Evolutionary conservation across 2,329 filamentous ascomycete genomes (phyloP).

Genomic region (Sarocladium brachiariae): DNA sequence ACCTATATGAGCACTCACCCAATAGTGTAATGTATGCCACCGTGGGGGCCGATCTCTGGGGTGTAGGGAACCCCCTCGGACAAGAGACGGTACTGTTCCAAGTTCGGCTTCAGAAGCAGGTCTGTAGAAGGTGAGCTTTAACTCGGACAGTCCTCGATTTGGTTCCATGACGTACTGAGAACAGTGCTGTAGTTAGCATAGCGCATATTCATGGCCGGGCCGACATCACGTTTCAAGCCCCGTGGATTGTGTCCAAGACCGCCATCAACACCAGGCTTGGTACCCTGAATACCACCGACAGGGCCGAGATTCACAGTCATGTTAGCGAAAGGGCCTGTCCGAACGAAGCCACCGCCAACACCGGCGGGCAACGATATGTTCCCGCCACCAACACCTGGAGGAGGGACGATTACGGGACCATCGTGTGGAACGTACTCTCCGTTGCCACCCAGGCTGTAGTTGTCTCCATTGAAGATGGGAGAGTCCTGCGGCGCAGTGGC

Average conservation of each 20-base stretch:
- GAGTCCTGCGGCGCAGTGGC: conserved; percentile 36
- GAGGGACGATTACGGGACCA: conserved; percentile 22
- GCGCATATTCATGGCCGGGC: conserved; percentile 21
- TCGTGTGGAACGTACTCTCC: conserved; percentile 29
- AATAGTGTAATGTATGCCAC: conserved; percentile 24
- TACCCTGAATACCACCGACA: conserved; percentile 17
- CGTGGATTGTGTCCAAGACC: conserved; percentile 30
- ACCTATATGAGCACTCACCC: conserved; percentile 16
- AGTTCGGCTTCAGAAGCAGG: conserved; percentile 24
- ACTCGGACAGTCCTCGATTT: neutral
- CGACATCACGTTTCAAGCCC: conserved; percentile 24
- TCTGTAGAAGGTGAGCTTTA: conserved; percentile 10
- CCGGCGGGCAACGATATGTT: conserved; percentile 22
- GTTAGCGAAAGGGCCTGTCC: conserved; percentile 36
- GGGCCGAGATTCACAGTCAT: conserved; percentile 29
- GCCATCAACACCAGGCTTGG: conserved; percentile 16
- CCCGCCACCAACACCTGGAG: conserved; percentile 19
- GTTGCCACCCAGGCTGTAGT: conserved; percentile 38
- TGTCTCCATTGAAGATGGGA: conserved; percentile 45
- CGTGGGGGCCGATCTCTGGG: conserved; percentile 23
- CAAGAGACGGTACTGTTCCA: conserved; percentile 26
- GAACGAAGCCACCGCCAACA: conserved; percentile 45
- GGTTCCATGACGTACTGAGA: conserved; percentile 7
- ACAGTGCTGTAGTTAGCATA: conserved; percentile 24
- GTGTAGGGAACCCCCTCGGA: conserved; percentile 27